Base-by-base conservation (phyloP, 2,329 filamentous ascomycete species). In the Colletotrichum endophyticum region DNA sequence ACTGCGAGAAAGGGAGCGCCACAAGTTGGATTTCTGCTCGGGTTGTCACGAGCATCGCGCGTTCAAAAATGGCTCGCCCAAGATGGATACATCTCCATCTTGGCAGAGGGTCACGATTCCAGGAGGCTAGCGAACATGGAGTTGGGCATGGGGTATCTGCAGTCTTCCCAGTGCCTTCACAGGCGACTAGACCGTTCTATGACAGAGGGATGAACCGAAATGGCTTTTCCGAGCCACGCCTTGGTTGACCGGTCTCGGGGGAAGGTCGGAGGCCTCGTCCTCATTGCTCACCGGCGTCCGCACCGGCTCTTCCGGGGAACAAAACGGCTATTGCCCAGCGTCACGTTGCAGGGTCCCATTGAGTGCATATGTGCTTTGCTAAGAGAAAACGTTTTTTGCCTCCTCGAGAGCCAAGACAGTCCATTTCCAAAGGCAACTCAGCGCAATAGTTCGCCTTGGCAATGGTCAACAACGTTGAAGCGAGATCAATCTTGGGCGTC, bases 291-390 rank as follows among this genome's bases (percentile, higher is more conserved):
- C 5, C 44, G 25, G 49, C 25, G 22, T 28, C 27, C 16, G 12
- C 12, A 25, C 34, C 34, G 32, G 19, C 32, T 15, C 32, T 34
- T 44, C 32, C 15, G n/a, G 34, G 8, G 44, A 11, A 19, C 44
- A 22, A 36, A 16, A 12, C 56, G 30, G 30, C 32, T 19, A 68
- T 19, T 53, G 11, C 39, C 12, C 27, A 68, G 32, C 22, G 71
- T 73, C 66, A 36, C 64, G 34, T 28, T 69, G 71, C 53, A 73
- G 63, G 53, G 71, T 69, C 8, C 32, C 71, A 73, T 73, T 36
- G 22, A 19, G 53, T 30, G 64, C 34, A 8, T 69, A 39, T 32
- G 8, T 68, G 66, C 28, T 57, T 56, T 56, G 19, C 34, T 66
- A 66, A 30, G 36, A 36, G 64, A 16, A 66, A 66, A 15, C 25